These are phyloP conservation scores for Tylopilus felleus DNA, from an alignment of 768 basidiomycete genomes.

Conservation along the genomic window DNA sequence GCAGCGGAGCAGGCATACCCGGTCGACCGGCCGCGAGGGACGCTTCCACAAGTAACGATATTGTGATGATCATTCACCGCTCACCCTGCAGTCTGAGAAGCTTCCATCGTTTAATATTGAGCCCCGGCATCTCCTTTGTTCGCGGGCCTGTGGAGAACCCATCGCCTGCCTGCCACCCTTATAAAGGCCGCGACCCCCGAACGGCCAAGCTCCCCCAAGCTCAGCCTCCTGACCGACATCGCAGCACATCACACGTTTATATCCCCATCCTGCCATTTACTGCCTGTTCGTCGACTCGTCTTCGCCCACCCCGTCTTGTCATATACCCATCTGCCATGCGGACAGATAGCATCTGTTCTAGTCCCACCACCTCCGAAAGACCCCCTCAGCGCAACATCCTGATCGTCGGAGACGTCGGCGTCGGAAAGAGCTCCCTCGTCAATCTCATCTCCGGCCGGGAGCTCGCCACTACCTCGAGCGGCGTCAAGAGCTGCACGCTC, in stretches of 20 bases:
- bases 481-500: conserved; percentile 37
- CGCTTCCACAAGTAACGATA: neutral
- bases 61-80: neutral
- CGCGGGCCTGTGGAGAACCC: conserved; percentile 2
- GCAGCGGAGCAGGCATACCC: neutral
- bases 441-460: conserved; percentile 35
- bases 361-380: conserved; percentile 7
- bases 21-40: neutral
- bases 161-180: conserved; percentile 1
- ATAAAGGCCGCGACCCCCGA: conserved; percentile 11
- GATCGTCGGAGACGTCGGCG: conserved; percentile 28
- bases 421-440: conserved; percentile 41
- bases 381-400: conserved; percentile 23
- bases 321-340: conserved; percentile 8
- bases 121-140: conserved; percentile 6
- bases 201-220: neutral
- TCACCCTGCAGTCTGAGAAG: conserved; percentile 17
- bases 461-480: conserved; percentile 28
- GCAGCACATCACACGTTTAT: neutral
- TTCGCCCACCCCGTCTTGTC: neutral
- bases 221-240: neutral
- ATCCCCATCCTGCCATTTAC: neutral
- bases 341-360: conserved; percentile 13
- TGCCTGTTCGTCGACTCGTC: neutral
- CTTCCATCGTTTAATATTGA: neutral